Percentiles rank a stretch among this genome's conserved stretches.
phyloP scores from a whole-genome alignment of 495 filamentous ascomycete species.

The Saxophila tyrrhenica region DNA sequence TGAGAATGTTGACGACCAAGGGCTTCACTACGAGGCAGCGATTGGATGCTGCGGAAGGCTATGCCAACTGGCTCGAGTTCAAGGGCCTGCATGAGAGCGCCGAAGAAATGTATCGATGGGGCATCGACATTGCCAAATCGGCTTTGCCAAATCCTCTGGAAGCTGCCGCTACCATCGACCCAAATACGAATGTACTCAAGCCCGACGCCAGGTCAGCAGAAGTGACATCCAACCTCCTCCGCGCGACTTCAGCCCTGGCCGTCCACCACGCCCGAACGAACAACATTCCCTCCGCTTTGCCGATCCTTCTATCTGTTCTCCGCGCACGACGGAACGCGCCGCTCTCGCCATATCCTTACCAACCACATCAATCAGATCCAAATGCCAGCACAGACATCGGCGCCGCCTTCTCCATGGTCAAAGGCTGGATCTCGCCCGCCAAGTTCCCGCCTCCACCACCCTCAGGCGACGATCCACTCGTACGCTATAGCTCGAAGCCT shows the following conservation, averaged over 20 bases:
- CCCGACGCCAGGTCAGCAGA: constrained; percentile 34
- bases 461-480: constrained; percentile 53
- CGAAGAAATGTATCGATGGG: constrained; percentile 59
- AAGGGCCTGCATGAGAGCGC: constrained; percentile 52
- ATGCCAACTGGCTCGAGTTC: constrained; percentile 72
- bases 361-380: background rate
- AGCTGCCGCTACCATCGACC: constrained; percentile 43
- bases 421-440: constrained; percentile 5
- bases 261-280: constrained; percentile 60
- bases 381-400: constrained; percentile 7
- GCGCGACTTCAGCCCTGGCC: constrained; percentile 62
- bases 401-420: constrained; percentile 12
- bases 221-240: constrained; percentile 61
- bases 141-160: constrained; percentile 28
- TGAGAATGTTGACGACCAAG: constrained; percentile 61
- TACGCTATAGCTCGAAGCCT: constrained; percentile 45
- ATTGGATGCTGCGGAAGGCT: constrained; percentile 66
- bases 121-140: constrained; percentile 53
- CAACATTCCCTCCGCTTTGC: constrained; percentile 54
- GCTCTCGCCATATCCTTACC: constrained; percentile 8
- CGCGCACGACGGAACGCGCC: constrained; percentile 51
- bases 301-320: constrained; percentile 77
- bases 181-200: constrained; percentile 47
- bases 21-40: constrained; percentile 66
- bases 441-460: constrained; percentile 53